A percentile compares a stretch with the other conserved stretches of the same genome.
Conservation (phyloP, 202 grass and related monocot genomes). For the Zoysia matrella region DNA sequence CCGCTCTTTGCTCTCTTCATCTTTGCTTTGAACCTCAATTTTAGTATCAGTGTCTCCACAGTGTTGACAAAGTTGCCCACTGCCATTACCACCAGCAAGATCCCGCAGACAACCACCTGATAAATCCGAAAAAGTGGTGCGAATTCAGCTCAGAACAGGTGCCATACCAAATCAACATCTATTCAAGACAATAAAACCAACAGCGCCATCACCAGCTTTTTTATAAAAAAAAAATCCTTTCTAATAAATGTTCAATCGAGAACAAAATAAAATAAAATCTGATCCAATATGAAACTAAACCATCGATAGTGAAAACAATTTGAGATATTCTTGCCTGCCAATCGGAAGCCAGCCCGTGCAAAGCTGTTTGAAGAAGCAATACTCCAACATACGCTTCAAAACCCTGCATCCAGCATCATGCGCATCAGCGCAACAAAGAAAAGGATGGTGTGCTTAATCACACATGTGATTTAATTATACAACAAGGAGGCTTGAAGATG, state of each 20-base stretch:
- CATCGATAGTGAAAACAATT: background rate
- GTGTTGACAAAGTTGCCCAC: conserved; percentile 95
- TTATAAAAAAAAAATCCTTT: too few species aligned
- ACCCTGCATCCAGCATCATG: conserved; percentile 55
- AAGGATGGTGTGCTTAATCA: background rate
- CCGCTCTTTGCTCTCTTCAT: conserved; percentile 82
- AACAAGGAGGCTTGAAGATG: conserved; percentile 11
- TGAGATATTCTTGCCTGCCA: conserved; percentile 79
- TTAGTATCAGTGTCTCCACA: conserved; percentile 74
- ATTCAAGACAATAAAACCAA: conserved; percentile 12
- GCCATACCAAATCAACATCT: background rate
- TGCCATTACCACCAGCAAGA: conserved; percentile 94
- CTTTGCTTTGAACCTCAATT: conserved; percentile 94
- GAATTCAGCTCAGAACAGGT: conserved; percentile 17
- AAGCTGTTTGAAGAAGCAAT: conserved; percentile 89
- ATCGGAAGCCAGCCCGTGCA: conserved; percentile 63
- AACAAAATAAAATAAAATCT: background rate
- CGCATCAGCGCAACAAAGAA: background rate
- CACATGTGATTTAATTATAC: background rate
- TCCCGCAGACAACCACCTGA: conserved; percentile 84
- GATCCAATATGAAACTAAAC: conserved; percentile 26
- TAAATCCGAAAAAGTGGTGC: background rate
- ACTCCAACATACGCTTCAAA: conserved; percentile 96
- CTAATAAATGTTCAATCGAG: too few species aligned
- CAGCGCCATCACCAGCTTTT: background rate